Evolutionary conservation across 2,329 filamentous ascomycete species (phyloP).

Genomic region (Clarireedia paspali): DNA sequence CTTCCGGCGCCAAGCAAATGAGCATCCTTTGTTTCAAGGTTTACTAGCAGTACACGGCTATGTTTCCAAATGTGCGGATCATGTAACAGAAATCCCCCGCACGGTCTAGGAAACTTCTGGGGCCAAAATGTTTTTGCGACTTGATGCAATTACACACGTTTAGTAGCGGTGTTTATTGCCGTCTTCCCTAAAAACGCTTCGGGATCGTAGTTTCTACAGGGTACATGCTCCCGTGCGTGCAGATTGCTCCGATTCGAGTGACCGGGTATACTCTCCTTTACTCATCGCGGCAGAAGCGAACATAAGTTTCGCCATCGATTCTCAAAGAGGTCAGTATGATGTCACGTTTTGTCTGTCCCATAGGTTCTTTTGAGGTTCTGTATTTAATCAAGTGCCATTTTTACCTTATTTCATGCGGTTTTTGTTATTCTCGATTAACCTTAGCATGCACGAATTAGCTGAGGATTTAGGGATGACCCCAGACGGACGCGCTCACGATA

Average conservation of each 20-base stretch:
- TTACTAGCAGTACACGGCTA: neutral
- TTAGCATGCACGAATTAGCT: neutral
- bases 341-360: too few species aligned
- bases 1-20: neutral
- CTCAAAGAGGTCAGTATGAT: too few species aligned
- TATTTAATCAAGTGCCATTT: neutral
- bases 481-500: neutral
- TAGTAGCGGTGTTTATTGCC: too few species aligned
- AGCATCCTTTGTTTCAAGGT: constrained; percentile 7
- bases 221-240: too few species aligned
- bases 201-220: too few species aligned
- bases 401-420: neutral
- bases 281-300: too few species aligned
- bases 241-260: too few species aligned
- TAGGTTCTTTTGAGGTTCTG: neutral
- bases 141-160: neutral
- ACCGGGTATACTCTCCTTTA: too few species aligned
- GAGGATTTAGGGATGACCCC: neutral
- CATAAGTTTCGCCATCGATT: too few species aligned
- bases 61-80: constrained; percentile 3
- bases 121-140: neutral
- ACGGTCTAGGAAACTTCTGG: neutral
- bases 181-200: too few species aligned
- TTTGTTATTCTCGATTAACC: neutral
- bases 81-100: constrained; percentile 3